These are phyloP conservation scores for Colletotrichum abscissum DNA, from an alignment of 2,329 filamentous ascomycete genomes.

Conservation along the genomic window DNA sequence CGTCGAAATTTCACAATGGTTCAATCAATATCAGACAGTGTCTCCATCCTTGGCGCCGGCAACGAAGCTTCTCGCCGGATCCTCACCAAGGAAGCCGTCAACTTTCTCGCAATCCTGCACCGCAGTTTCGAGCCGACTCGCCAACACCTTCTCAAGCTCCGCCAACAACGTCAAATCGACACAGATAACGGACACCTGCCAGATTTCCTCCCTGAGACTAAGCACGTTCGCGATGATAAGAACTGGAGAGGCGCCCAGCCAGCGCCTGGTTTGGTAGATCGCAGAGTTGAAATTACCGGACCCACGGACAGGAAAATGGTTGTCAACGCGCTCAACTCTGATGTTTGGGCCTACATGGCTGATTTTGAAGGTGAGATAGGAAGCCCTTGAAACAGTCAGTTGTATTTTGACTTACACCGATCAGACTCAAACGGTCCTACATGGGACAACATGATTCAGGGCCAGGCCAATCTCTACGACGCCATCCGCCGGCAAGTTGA, in stretches of 20 bases:
- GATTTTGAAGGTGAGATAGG: conserved; percentile 73
- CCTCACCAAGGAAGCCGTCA: conserved; percentile 82
- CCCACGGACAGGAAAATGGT: conserved; percentile 96
- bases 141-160: conserved; percentile 83
- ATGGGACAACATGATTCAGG: conserved; percentile 96
- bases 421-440: conserved; percentile 84
- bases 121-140: conserved; percentile 86
- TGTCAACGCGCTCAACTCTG: conserved; percentile 88
- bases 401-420: background rate
- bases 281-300: conserved; percentile 89
- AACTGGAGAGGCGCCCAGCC: conserved; percentile 88
- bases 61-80: conserved; percentile 82
- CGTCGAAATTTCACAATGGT: background rate
- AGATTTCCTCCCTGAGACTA: conserved; percentile 90
- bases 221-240: conserved; percentile 86
- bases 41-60: conserved; percentile 80
- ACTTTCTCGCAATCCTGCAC: conserved; percentile 88
- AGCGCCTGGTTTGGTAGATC: conserved; percentile 85
- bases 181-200: conserved; percentile 84
- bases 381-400: background rate
- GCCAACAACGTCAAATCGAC: conserved; percentile 83
- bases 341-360: conserved; percentile 96
- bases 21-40: conserved; percentile 52
- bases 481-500: conserved; percentile 87
- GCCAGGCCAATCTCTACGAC: conserved; percentile 91